phyloP scores from a whole-genome alignment of 805 yeast species.

The Candida coquimbonensis region DNA sequence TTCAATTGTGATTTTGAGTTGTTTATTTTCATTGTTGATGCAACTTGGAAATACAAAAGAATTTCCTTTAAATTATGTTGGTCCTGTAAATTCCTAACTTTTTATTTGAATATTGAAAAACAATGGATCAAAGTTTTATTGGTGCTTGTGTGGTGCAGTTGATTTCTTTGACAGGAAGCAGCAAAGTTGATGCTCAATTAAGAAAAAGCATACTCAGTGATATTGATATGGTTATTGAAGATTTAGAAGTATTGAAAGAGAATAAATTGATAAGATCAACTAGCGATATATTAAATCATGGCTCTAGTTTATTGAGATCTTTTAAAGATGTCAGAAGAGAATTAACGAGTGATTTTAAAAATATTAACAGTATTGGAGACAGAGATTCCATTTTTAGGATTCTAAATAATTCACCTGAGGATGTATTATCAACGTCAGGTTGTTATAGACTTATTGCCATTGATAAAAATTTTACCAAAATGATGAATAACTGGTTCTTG shows the following conservation, averaged over 20 bases:
- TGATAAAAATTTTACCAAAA: background rate
- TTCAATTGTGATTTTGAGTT: too few species aligned
- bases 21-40: too few species aligned
- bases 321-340: background rate
- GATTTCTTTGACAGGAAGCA: background rate
- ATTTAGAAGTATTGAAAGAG: background rate
- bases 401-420: background rate
- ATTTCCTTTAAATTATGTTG: too few species aligned
- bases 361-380: too few species aligned
- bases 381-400: too few species aligned
- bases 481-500: too few species aligned
- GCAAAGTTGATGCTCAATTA: background rate
- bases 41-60: too few species aligned
- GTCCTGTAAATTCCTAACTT: too few species aligned
- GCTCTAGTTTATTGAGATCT: background rate
- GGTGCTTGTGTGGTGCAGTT: conserved; percentile 1
- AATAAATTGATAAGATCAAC: background rate
- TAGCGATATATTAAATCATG: background rate
- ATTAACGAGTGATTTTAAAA: too few species aligned
- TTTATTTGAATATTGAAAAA: background rate
- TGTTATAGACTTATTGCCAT: background rate
- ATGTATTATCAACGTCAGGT: background rate
- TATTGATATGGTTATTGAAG: conserved; percentile 1
- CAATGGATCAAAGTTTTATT: background rate
- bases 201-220: background rate